Percentiles rank a stretch among this genome's conserved stretches.
Evolutionary conservation across 805 yeast species (phyloP).

Genomic region (Lipomyces sp.): DNA sequence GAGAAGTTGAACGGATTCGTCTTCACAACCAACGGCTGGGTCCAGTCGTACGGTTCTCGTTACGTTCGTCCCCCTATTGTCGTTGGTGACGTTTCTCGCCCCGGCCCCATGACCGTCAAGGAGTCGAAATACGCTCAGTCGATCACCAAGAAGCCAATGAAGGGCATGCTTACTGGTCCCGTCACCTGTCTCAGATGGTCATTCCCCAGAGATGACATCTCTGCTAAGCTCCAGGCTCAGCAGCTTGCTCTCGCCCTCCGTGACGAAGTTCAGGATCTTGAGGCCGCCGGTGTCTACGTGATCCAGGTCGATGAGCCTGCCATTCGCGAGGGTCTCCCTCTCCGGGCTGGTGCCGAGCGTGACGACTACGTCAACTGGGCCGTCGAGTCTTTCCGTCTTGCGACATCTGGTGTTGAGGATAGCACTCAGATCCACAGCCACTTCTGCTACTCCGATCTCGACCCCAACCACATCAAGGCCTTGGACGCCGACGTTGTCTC

Average conservation of each 20-base stretch:
- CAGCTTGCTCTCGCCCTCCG: conserved; percentile 97
- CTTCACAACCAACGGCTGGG: conserved; percentile 99
- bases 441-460: conserved; percentile 99
- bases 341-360: conserved; percentile 97
- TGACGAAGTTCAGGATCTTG: conserved; percentile 98
- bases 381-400: conserved; percentile 99
- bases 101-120: conserved; percentile 97
- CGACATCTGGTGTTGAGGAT: conserved; percentile 96
- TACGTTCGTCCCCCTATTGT: conserved; percentile 99
- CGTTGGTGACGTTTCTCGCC: conserved; percentile 99
- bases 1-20: conserved; percentile 98
- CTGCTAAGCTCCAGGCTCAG: conserved; percentile 90
- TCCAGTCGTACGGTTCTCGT: conserved; percentile 99
- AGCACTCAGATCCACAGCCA: conserved; percentile 98
- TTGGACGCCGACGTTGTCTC: conserved; percentile 99
- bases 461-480: conserved; percentile 99
- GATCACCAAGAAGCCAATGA: conserved; percentile 91
- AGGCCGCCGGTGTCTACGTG: conserved; percentile 96
- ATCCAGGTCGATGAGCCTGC: conserved; percentile 99
- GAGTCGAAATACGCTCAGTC: conserved; percentile 99
- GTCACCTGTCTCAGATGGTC: conserved; percentile 99
- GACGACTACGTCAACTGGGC: conserved; percentile 97
- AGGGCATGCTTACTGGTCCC: conserved; percentile 99
- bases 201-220: conserved; percentile 98
- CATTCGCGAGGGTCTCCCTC: conserved; percentile 99